Base-by-base conservation (phyloP, 2,329 filamentous ascomycete genomes). In the Aspergillus pseudoviridinutans region DNA sequence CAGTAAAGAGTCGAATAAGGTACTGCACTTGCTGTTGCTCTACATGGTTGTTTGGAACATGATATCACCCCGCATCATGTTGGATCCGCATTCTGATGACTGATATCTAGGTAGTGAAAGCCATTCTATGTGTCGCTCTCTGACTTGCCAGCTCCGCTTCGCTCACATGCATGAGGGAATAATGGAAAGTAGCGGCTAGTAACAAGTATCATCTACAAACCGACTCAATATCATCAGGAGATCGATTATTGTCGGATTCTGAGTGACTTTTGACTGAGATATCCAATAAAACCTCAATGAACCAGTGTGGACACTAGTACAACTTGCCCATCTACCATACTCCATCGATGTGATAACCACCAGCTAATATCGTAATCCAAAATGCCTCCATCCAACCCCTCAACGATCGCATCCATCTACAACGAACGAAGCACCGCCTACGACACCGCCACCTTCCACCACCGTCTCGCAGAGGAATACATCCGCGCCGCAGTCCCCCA, bases 371-470 rank as follows among this genome's bases (percentile, higher is more conserved):
- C 27, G 27, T 9, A 35, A 35, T 12, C 12, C 27, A 28, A 35
- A 35, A 35, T 35, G 32, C 14, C 32, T 17, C 14, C 32, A 8
- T 46, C 55, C 20, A 44, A 50, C 29, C 25, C 41, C 4, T 12
- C 27, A 27, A 5, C 49, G 9, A 50, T 57, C 20, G 22, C 41
- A 27, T 57, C 55, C 17, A 57, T 57, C 14, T 57, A 57, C 32
- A 27, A 57, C 29, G 55, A 57, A 14, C 55, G 55, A n/a, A 53
- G 55, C 42, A 8, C 2, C 25, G 25, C 41, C 41, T 57, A 57
- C 41, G 55, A 57, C 12, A 17, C 12, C 38, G 35, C 29, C 29
- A 53, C 50, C 17, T 53, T 53, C 14, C 55, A 57, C 29, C 29
- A 46, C 14, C 29, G 17, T 17, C 44, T 57, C 10, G 55, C 55